Evolutionary conservation across 768 basidiomycete species (phyloP).

Genomic region (Clitopilus passeckerianus): DNA sequence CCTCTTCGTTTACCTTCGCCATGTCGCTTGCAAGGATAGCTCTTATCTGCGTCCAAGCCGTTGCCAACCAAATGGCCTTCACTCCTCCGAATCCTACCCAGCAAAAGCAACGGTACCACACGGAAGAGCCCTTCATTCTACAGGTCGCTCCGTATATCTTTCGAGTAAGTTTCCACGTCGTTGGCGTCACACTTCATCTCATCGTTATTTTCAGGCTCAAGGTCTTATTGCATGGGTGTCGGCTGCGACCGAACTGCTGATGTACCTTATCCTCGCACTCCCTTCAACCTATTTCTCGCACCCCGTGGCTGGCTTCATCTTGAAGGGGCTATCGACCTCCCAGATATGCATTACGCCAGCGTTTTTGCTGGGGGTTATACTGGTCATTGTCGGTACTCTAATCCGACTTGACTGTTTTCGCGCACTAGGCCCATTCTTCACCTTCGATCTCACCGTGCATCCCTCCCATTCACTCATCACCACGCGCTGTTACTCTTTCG

Average conservation of each 20-base stretch:
- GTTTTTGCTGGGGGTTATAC: constrained; percentile 29
- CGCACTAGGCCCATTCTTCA: constrained; percentile 41
- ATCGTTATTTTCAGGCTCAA: constrained; percentile 6
- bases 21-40: constrained; percentile 37
- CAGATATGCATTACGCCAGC: constrained; percentile 22
- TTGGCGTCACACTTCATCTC: background rate
- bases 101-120: constrained; percentile 39
- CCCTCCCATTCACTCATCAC: constrained; percentile 38
- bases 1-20: background rate
- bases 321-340: constrained; percentile 4
- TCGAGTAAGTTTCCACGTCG: constrained; percentile 23
- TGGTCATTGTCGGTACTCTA: constrained; percentile 27
- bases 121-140: constrained; percentile 34
- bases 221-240: constrained; percentile 15
- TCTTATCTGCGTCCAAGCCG: constrained; percentile 35
- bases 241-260: constrained; percentile 13
- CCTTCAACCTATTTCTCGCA: constrained; percentile 9
- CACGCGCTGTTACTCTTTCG: constrained; percentile 35
- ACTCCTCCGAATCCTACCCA: constrained; percentile 46
- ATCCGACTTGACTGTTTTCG: constrained; percentile 41
- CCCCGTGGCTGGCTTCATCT: constrained; percentile 25
- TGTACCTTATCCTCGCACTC: constrained; percentile 10
- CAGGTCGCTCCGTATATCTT: constrained; percentile 45
- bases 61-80: constrained; percentile 38
- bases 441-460: constrained; percentile 43